Conservation (phyloP, 768 basidiomycete species). For the Boletus coccyginus region DNA sequence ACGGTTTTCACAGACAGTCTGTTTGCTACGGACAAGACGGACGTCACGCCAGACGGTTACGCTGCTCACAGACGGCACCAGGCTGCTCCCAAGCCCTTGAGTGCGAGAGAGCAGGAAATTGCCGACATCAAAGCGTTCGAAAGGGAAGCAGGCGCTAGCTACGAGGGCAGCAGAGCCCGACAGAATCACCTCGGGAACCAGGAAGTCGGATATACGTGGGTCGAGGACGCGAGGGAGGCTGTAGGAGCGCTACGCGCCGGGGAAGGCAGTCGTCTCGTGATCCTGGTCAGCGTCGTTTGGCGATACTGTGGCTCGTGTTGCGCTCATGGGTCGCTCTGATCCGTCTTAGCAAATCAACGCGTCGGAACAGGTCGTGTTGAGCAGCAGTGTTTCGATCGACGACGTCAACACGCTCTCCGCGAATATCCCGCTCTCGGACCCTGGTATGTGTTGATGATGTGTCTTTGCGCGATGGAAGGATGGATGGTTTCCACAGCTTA, state of each 20-base stretch:
- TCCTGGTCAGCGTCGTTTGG: slow-evolving; percentile 51
- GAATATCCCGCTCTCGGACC: slow-evolving; percentile 53
- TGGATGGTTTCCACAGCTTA: slow-evolving; percentile 38
- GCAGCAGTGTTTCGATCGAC: slow-evolving; percentile 41
- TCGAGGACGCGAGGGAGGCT: slow-evolving; percentile 59
- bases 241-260: slow-evolving; percentile 54
- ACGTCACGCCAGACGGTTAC: slow-evolving; percentile 69
- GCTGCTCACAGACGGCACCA: slow-evolving; percentile 67
- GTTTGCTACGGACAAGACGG: slow-evolving; percentile 74
- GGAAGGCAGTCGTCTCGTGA: slow-evolving; percentile 51
- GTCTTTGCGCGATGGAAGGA: not conserved
- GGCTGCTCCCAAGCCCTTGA: slow-evolving; percentile 79
- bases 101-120: slow-evolving; percentile 78
- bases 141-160: slow-evolving; percentile 48
- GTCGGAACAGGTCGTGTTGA: slow-evolving; percentile 54
- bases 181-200: slow-evolving; percentile 55
- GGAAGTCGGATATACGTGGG: slow-evolving; percentile 65
- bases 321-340: not conserved
- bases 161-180: slow-evolving; percentile 57
- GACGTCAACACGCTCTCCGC: slow-evolving; percentile 44
- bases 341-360: slow-evolving; percentile 60
- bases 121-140: slow-evolving; percentile 77
- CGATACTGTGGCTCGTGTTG: not conserved
- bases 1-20: slow-evolving; percentile 66
- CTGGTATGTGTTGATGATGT: slow-evolving; percentile 38